phyloP scores from a whole-genome alignment of 345 rosid species.

The Rhodamnia rubescens region DNA sequence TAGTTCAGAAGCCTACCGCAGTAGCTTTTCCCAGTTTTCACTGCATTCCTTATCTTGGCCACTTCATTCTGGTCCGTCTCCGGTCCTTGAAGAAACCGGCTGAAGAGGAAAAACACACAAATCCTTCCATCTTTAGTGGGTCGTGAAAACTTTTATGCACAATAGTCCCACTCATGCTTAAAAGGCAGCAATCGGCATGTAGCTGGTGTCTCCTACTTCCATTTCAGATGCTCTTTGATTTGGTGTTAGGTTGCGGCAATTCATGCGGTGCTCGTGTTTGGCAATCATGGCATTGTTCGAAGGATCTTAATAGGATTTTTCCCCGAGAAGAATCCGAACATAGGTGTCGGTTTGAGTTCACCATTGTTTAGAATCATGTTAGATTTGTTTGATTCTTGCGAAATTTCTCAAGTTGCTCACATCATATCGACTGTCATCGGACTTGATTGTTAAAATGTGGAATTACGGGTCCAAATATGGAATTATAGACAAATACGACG shows the following conservation, averaged over 20 bases:
- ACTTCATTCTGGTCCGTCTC: conserved; percentile 76
- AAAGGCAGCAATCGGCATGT: neutral
- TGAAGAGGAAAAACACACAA: conserved; percentile 12
- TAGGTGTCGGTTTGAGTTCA: neutral
- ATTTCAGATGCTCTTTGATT: neutral
- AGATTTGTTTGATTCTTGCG: neutral
- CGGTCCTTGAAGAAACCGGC: conserved; percentile 94
- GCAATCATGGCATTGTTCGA: neutral
- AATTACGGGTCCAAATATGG: neutral
- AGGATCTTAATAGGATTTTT: neutral
- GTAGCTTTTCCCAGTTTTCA: conserved; percentile 61
- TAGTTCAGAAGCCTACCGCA: conserved; percentile 91
- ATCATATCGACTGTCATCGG: neutral
- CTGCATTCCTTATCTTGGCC: conserved; percentile 63
- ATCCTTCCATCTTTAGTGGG: neutral
- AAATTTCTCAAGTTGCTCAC: neutral
- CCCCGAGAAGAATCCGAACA: neutral
- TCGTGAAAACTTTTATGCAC: neutral
- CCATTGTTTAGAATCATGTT: neutral
- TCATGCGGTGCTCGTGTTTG: neutral
- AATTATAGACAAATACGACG: too few relatives aligned
- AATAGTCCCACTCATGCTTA: neutral
- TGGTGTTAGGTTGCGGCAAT: neutral
- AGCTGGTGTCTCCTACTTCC: neutral
- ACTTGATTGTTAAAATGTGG: neutral